Conservation (phyloP, 148 eudicot species). For the Pouteria glomerata region DNA sequence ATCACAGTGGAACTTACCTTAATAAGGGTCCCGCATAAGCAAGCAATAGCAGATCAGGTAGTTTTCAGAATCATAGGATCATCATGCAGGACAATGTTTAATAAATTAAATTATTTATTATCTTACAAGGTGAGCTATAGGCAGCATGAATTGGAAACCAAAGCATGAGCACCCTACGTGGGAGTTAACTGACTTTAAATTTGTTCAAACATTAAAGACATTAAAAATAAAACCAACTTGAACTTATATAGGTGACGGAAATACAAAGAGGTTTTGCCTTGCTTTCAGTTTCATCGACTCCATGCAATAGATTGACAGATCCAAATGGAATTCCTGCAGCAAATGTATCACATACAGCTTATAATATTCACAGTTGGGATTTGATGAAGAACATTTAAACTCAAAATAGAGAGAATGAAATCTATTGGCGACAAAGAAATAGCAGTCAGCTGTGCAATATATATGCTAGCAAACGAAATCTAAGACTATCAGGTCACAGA, state of each 20-base stretch:
- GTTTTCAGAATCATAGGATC: not conserved
- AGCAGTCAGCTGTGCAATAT: not conserved
- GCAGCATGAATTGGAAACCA: not conserved
- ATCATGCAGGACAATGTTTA: not conserved
- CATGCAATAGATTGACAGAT: constrained; percentile 81
- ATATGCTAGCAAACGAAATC: not conserved
- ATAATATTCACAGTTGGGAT: constrained; percentile 3
- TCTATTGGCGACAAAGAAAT: not conserved
- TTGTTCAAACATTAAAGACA: not conserved
- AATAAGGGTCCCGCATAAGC: not conserved
- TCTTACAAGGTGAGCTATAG: not conserved
- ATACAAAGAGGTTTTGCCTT: constrained; percentile 52
- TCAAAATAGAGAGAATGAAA: not conserved
- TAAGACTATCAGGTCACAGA: not conserved
- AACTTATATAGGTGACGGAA: constrained; percentile 20
- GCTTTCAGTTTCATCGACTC: constrained; percentile 98
- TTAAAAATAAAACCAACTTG: constrained; percentile 7
- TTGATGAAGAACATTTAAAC: not conserved
- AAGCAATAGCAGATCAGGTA: not conserved
- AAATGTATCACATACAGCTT: not conserved
- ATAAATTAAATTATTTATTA: not conserved
- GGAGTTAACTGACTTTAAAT: not conserved
- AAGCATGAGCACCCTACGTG: not conserved
- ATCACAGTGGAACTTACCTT: not conserved
- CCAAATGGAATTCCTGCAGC: constrained; percentile 96